Base-by-base conservation (phyloP, 345 rosid genomes). In the Eucalyptus pumila region DNA sequence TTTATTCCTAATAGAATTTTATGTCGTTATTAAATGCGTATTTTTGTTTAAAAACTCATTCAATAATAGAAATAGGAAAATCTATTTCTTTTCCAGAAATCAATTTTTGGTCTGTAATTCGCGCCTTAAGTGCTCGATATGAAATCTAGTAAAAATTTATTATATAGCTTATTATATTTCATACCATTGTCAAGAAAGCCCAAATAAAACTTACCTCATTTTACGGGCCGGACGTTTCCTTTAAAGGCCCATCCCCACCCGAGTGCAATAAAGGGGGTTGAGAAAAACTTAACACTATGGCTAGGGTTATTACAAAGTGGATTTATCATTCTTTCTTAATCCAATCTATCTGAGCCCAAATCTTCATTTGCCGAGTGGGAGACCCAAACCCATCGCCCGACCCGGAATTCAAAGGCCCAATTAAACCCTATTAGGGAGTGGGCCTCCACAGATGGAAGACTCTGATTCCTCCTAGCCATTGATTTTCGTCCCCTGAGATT, bases 1-100 rank as follows among this genome's bases (percentile, higher is more conserved):
- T 52, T 52, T 52, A 52, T 21, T 24, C 0, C 0, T 0, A 56
- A 56, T 56, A 24, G 0, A 10, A 56, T 56, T 24, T 56, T 56
- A 26, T 56, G 30, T 11, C 2, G 3, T 56, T 5, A 56, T 26
- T 14, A 56, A 24, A 56, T 56, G 14, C 3, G 7, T 56, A 23
- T 26, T 56, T 56, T 56, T 56, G 21, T 56, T 56, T 11, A 56
- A 26, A 56, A 56, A 24, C 3, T 52, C 5, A 52, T 52, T 2
- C 11, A 52, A 52, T 52, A 52, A 52, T 52, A 52, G 58, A 52
- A 52, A 52, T 52, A 21, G 58, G 21, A 52, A 52, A 52, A 52
- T 19, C 11, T 52, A 8, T 52, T 21, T 52, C 1, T 52, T 52
- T 52, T 4, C 1, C 0, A 21, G 1, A 52, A 21, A 52, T 52